Base-by-base conservation (phyloP, 176 grass and related monocot species). In the Otatea glauca region DNA sequence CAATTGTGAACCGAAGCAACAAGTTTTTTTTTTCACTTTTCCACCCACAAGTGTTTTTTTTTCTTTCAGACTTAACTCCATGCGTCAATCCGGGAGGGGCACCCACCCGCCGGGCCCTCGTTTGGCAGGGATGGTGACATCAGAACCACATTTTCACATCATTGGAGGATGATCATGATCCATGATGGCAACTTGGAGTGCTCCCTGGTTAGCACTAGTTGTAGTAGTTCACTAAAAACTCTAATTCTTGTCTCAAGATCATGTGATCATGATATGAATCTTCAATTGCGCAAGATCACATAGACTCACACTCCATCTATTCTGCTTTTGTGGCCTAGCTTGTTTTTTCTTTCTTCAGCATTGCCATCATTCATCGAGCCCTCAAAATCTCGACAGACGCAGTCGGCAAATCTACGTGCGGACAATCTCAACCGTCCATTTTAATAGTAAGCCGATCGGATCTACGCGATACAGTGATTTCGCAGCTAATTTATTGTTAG, bases 51-150 rank as follows among this genome's bases (percentile, higher is more conserved):
- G 29, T 29, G 29, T 29, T 29, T 29, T 29, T 29, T 29, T 29
- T 29, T 29, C 1, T 29, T 29, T 29, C 29, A 29, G 29, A 29
- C 29, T 1, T 29, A 29, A 29, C 29, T 29, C 29, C 29, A 1
- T 29, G 29, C 29, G 29, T 49, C 72, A 55, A 2, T 3, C 45
- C 4, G 0, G 8, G 5, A 14, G 0, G 3, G 7, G 5, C 4
- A 7, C 24, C 20, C 53, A 56, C 54, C 7, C 54, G 9, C 20
- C 54, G 9, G 21, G 21, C 45, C 10, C 16, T 27, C 42, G 48
- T 88, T 47, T 15, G 68, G 76, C 76, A 17, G 63, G 51, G 72
- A 77, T 25, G 77, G 66, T 83, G 88, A 86, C 78, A 86, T 72
- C 56, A 73, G 65, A 90, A 27, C 72, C 53, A 38, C 54, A 59